phyloP scores from a whole-genome alignment of 345 rosid genomes.

The Boechera stricta region DNA sequence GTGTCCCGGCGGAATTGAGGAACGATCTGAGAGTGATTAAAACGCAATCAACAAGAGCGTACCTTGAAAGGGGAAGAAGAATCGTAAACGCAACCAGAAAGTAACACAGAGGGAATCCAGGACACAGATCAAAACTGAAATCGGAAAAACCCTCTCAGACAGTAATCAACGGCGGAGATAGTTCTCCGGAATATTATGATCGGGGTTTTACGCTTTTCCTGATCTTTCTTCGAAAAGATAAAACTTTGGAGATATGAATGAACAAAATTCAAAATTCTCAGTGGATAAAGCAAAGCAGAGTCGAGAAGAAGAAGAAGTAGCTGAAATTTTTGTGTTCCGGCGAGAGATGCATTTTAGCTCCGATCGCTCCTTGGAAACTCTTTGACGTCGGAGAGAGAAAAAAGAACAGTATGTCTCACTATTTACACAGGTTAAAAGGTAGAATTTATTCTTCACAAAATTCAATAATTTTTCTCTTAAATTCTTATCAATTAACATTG shows the following conservation, averaged over 20 bases:
- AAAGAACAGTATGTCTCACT: too few relatives aligned
- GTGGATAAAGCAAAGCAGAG: constrained; percentile 36
- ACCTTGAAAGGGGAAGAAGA: constrained; percentile 29
- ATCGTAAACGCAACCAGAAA: constrained; percentile 31
- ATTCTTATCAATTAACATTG: too few relatives aligned
- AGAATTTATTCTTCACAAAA: too few relatives aligned
- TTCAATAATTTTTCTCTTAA: too few relatives aligned
- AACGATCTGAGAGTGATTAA: constrained; percentile 23
- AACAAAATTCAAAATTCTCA: constrained; percentile 30
- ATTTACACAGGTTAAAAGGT: too few relatives aligned
- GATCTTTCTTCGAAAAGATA: constrained; percentile 13
- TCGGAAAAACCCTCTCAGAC: constrained; percentile 12
- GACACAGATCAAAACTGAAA: constrained; percentile 26
- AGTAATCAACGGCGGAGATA: background rate
- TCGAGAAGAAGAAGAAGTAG: constrained; percentile 23
- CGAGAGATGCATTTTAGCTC: constrained; percentile 20
- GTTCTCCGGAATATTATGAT: background rate
- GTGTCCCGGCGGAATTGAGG: background rate
- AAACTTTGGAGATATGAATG: background rate
- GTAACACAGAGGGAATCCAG: background rate
- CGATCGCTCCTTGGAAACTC: constrained; percentile 4
- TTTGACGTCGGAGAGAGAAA: too few relatives aligned
- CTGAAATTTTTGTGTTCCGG: constrained; percentile 19
- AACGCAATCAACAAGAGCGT: constrained; percentile 20
- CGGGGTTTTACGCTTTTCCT: constrained; percentile 29